phyloP scores from a whole-genome alignment of 202 grass and related monocot genomes.

The Setaria viridis region DNA sequence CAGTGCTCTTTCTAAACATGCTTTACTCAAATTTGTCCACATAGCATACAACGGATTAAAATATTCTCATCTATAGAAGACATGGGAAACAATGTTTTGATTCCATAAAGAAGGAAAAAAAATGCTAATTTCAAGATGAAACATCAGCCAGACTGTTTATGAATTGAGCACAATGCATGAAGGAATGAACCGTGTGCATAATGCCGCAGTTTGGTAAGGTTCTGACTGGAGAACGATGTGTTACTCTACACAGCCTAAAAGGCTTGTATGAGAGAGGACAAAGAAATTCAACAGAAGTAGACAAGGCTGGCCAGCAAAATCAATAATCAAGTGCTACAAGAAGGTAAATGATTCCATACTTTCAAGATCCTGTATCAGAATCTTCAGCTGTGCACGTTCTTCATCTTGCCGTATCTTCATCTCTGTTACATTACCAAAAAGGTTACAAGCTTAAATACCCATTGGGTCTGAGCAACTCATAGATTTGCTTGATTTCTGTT shows the following conservation, averaged over 20 bases:
- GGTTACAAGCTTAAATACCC: conserved; percentile 26
- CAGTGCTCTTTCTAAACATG: background rate
- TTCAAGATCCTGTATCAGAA: conserved; percentile 82
- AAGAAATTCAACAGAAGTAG: conserved; percentile 5
- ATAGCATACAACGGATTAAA: conserved; percentile 6
- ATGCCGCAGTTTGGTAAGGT: background rate
- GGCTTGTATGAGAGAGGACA: background rate
- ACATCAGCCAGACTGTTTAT: conserved; percentile 9
- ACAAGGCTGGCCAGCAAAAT: background rate
- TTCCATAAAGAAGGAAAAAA: background rate
- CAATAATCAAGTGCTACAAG: conserved; percentile 18
- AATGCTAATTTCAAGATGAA: conserved; percentile 25
- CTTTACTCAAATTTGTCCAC: conserved; percentile 8
- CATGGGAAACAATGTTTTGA: background rate
- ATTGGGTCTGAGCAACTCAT: background rate
- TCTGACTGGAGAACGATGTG: background rate
- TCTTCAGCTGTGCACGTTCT: conserved; percentile 85
- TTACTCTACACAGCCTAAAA: background rate
- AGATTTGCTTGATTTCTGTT: background rate
- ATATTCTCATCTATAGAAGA: conserved; percentile 4
- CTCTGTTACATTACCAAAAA: conserved; percentile 66
- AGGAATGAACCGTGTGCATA: background rate
- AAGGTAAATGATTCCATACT: conserved; percentile 51
- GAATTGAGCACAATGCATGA: background rate
- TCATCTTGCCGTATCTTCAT: conserved; percentile 72